These are phyloP conservation scores for Allium sativum DNA, from an alignment of 106 monocot species.

Conservation along the genomic window DNA sequence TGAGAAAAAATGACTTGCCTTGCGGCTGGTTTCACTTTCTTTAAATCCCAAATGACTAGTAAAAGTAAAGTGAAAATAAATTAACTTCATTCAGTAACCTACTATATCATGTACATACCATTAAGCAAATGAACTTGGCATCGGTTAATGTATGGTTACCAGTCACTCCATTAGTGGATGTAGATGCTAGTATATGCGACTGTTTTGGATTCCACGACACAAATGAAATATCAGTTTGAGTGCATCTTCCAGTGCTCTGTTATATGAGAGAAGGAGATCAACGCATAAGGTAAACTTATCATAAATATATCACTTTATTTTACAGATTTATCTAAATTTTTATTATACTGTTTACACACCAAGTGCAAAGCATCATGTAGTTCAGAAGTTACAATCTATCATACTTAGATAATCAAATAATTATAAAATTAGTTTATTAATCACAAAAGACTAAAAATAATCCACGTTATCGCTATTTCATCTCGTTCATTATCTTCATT, in stretches of 20 bases:
- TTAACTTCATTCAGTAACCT: constrained; percentile 6
- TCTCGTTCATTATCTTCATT: too few relatives aligned
- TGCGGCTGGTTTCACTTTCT: constrained; percentile 66
- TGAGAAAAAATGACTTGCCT: constrained; percentile 35
- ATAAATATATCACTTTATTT: too few relatives aligned
- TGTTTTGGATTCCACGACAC: constrained; percentile 92
- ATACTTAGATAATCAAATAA: too few relatives aligned
- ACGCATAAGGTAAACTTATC: neutral
- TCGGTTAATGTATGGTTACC: constrained; percentile 24
- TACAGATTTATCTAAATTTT: too few relatives aligned
- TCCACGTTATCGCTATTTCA: too few relatives aligned
- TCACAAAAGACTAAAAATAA: too few relatives aligned
- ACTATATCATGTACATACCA: neutral
- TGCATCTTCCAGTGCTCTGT: constrained; percentile 56
- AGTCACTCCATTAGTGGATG: constrained; percentile 80
- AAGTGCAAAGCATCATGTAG: too few relatives aligned
- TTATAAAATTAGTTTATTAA: too few relatives aligned
- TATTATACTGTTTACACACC: too few relatives aligned
- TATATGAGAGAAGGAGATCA: constrained; percentile 1
- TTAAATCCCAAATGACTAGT: constrained; percentile 92
- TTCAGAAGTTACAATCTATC: too few relatives aligned
- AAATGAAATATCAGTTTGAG: constrained; percentile 83
- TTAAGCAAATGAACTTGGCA: neutral
- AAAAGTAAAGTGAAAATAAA: neutral
- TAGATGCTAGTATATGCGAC: constrained; percentile 82